Evolutionary conservation across 495 filamentous ascomycete species (phyloP), one percentile per base, ranked within the genome.

Genomic region (Evansstolkia leycettana): DNA sequence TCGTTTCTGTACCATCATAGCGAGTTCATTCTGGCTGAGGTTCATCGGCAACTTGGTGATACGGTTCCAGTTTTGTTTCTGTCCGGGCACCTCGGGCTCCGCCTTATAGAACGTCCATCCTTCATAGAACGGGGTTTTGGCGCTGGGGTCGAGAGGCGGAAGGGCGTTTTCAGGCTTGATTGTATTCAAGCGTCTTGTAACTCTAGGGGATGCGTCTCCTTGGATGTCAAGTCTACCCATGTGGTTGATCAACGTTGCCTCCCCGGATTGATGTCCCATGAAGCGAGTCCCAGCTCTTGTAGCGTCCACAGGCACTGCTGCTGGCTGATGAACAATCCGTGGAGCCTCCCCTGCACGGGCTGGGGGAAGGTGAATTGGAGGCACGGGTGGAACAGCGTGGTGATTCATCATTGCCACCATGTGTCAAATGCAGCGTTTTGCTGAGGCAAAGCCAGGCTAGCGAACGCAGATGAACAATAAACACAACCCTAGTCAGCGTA

Each of bases 101-200:
- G 56, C 53, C 34, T 64, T 58, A 48, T 48, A 54, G 28, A 60
- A 59, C 12, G 49, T 54, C 28, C 46, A 64, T 0, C 60, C 60
- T 17, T 52, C 38, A 24, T 60, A 62, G 13, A 24, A 26, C 7
- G 33, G 17, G 13, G 24, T 24, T 5, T 3, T 10, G 3, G 16
- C 26, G 10, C 12, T 8, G 9, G 10, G 17, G 12, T n/a, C 19
- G 20, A 36, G 12, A 26, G n/a, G 33, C 3, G 19, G 24, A 36
- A 36, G 4, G 2, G 17, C 24, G 7, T 36, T 23, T 26, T 18
- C 20, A 9, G 7, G 27, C 9, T 36, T 36, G 7, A 3, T 12
- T 11, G 3, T 3, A 17, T 3, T 10, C 14, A 19, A 16, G 30
- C 17, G 7, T 8, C 9, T 7, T 19, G 7, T 33, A 4, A 5